phyloP scores from a whole-genome alignment of 2,329 filamentous ascomycete species.

The Exserohilum turcica region DNA sequence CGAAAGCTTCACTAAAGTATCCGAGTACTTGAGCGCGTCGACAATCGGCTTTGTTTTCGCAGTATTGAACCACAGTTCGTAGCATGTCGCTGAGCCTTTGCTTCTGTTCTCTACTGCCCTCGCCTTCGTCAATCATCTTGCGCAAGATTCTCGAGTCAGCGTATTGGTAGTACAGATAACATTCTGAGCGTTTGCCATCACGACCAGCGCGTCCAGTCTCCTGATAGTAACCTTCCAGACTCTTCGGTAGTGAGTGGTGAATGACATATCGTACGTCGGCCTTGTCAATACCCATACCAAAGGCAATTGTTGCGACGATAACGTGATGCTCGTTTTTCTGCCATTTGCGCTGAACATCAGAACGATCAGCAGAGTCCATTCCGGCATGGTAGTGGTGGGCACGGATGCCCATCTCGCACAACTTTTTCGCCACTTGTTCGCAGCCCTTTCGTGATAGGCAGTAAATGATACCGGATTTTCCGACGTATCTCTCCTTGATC shows the following conservation, averaged over 20 bases:
- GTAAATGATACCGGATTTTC: constrained; percentile 88
- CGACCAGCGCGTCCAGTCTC: constrained; percentile 94
- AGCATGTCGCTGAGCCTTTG: constrained; percentile 85
- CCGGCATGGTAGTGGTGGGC: constrained; percentile 87
- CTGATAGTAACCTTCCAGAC: constrained; percentile 96
- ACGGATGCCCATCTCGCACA: constrained; percentile 69
- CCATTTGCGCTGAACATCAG: constrained; percentile 77
- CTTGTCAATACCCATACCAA: constrained; percentile 99
- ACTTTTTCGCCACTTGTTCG: constrained; percentile 75
- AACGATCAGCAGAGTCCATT: constrained; percentile 71
- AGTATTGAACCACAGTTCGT: constrained; percentile 81
- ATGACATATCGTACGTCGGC: constrained; percentile 95
- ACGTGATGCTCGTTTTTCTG: constrained; percentile 80
- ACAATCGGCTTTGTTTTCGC: constrained; percentile 87
- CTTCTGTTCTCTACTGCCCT: constrained; percentile 78
- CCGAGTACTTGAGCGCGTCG: constrained; percentile 83
- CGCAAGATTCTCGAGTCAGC: constrained; percentile 74
- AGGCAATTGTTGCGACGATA: constrained; percentile 96
- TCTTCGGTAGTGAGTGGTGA: constrained; percentile 91
- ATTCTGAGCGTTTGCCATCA: constrained; percentile 84
- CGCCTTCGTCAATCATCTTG: constrained; percentile 81
- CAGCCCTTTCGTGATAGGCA: constrained; percentile 84
- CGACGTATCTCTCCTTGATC: constrained; percentile 71
- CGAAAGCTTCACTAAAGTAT: constrained; percentile 93
- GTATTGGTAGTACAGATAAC: constrained; percentile 88